Base-by-base conservation (phyloP, 2,329 filamentous ascomycete genomes). In the Pseudocercospora pini-densiflorae region DNA sequence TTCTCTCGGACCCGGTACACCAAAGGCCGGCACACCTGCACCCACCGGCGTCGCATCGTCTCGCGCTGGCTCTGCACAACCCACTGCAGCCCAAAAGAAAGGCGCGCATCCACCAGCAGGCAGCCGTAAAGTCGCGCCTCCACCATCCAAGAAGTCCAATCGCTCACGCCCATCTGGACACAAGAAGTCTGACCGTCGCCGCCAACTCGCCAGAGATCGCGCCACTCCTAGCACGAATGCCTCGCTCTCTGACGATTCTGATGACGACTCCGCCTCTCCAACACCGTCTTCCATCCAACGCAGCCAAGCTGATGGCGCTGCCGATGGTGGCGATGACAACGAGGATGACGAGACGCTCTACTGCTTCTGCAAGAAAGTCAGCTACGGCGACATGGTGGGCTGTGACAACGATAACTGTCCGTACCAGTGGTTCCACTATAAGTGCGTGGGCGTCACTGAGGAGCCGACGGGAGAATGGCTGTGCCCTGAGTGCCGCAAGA, bases 341-440 rank as follows among this genome's bases (percentile, higher is more conserved):
- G 77, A 73, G 5, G 77, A 88, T 64, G 79, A 83, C 71, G 77
- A 79, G 16, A 92, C 81, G 65, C 83, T 92, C 78, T 95, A 95
- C 80, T 95, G 92, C 80, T 85, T 90, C 31, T 95, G 92, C 78
- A 90, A 94, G 77, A 91, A 91, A 73, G 90, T 94, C 71, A 93
- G 90, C 78, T 93, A 92, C 75, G 92, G 92, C 68, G 90, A 94
- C 75, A 95, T 95, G 92, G 92, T 95, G 69, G 92, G 91, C 31
- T 95, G 92, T 81, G 92, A 95, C 81, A 94, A 94, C 78, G 88
- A 91, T 65, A 86, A 89, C 71, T 95, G 92, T 79, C 88, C 89
- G 55, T 92, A 88, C 75, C 92, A 95, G 80, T 95, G 92, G 92
- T 95, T 95, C 78, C 92, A 95, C 80, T 95, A 92, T 90, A 88